phyloP scores from a whole-genome alignment of 257 asterid species.

The Capsicum pubescens region DNA sequence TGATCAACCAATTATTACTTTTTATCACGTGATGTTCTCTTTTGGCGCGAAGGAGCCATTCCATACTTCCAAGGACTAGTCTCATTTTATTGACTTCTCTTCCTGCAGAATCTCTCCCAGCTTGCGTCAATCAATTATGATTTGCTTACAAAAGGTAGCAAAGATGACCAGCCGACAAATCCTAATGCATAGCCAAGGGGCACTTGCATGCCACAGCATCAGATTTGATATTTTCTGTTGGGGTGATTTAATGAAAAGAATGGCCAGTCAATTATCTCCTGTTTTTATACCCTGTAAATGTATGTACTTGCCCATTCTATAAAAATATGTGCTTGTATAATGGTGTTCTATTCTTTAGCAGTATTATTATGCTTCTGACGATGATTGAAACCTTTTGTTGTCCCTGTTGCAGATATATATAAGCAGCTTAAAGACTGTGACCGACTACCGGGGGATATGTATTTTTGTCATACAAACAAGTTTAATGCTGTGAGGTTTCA shows the following conservation, averaged over 20 bases:
- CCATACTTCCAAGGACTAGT: background rate
- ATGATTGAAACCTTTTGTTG: background rate
- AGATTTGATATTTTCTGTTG: conserved; percentile 3
- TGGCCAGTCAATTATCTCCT: background rate
- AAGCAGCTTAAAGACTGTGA: conserved; percentile 29
- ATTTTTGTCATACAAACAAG: background rate
- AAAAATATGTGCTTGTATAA: background rate
- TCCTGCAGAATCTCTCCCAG: conserved; percentile 84
- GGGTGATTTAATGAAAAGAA: background rate
- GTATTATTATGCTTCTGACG: conserved; percentile 3
- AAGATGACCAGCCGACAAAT: conserved; percentile 71
- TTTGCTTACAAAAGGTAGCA: conserved; percentile 84
- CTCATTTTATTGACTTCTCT: background rate
- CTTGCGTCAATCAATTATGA: conserved; percentile 96
- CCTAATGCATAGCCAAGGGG: conserved; percentile 46
- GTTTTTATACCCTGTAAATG: conserved; percentile 27
- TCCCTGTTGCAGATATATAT: conserved; percentile 32
- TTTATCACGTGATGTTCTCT: background rate
- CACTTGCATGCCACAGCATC: conserved; percentile 3
- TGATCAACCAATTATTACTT: background rate
- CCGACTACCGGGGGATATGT: background rate
- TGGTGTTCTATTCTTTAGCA: conserved; percentile 14
- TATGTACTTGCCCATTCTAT: conserved; percentile 22
- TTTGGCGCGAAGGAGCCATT: conserved; percentile 12
- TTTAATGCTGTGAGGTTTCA: conserved; percentile 26